Evolutionary conservation across 2,329 filamentous ascomycete species (phyloP).

Genomic region (Paecilomyces fulvus): DNA sequence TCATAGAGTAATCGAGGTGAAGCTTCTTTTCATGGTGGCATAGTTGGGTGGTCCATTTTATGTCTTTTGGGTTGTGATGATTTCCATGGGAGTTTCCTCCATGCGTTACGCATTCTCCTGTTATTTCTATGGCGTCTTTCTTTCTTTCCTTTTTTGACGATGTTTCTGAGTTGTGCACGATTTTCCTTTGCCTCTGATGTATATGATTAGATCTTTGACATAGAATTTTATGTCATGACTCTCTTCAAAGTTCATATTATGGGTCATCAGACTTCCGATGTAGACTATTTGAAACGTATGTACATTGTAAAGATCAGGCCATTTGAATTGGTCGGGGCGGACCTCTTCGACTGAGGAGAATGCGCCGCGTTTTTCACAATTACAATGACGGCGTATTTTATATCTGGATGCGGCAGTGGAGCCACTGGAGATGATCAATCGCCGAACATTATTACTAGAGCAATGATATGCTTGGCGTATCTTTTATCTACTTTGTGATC

Average conservation of each 20-base stretch:
- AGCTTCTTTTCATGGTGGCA: neutral
- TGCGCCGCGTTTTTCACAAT: no score
- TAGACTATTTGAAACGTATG: no score
- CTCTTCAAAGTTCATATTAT: neutral
- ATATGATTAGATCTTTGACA: neutral
- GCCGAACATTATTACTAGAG: no score
- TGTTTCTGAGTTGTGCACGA: slow-evolving; percentile 5
- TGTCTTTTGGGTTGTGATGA: neutral
- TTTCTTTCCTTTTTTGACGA: slow-evolving; percentile 1
- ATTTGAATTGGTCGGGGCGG: no score
- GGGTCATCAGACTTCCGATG: no score
- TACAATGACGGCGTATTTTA: no score
- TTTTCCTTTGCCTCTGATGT: slow-evolving; percentile 9
- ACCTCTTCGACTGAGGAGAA: no score
- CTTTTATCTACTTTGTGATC: no score
- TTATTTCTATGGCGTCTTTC: slow-evolving; percentile 2
- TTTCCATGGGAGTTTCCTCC: neutral
- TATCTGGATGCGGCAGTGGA: no score
- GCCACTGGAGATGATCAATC: no score
- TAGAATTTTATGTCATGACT: neutral
- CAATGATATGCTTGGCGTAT: no score
- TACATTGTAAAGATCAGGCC: no score
- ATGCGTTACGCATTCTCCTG: neutral
- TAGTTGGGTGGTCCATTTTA: neutral
- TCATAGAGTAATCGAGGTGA: slow-evolving; percentile 7